Evolutionary conservation across 805 yeast genomes (phyloP).

Genomic region (Spathaspora boniae): DNA sequence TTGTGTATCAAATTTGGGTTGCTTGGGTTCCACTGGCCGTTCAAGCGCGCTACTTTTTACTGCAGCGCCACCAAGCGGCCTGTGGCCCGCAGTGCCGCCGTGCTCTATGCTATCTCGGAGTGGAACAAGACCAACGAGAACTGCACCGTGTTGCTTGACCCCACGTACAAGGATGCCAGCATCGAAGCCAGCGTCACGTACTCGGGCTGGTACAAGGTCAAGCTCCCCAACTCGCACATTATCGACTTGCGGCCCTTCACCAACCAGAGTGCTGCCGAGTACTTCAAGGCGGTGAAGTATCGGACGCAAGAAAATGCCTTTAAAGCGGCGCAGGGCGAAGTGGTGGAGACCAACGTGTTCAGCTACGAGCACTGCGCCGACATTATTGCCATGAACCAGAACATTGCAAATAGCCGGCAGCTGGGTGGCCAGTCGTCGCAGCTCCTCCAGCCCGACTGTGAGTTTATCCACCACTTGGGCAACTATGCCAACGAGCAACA

Average conservation of each 20-base stretch:
- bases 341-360: slow-evolving; percentile 30
- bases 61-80: slow-evolving; percentile 37
- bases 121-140: slow-evolving; percentile 30
- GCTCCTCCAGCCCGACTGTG: slow-evolving; percentile 28
- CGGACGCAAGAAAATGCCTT: slow-evolving; percentile 35
- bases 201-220: slow-evolving; percentile 34
- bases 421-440: slow-evolving; percentile 37
- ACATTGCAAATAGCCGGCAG: slow-evolving; percentile 35
- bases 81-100: slow-evolving; percentile 38
- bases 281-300: slow-evolving; percentile 39
- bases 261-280: slow-evolving; percentile 28
- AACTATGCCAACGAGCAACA: slow-evolving; percentile 16
- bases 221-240: slow-evolving; percentile 38
- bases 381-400: slow-evolving; percentile 33
- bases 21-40: slow-evolving; percentile 45
- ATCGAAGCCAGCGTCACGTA: slow-evolving; percentile 31
- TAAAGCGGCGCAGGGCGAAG: slow-evolving; percentile 30
- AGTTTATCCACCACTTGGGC: slow-evolving; percentile 29
- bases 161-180: slow-evolving; percentile 29
- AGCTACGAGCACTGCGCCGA: slow-evolving; percentile 24
- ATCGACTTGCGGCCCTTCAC: slow-evolving; percentile 35
- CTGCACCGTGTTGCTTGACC: slow-evolving; percentile 36
- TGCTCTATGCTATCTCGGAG: slow-evolving; percentile 31
- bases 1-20: slow-evolving; percentile 38
- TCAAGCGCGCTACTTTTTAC: slow-evolving; percentile 36